Percentiles rank a stretch among this genome's conserved stretches.
Conservation (phyloP, 1,284 basidiomycete species). For the Rhizoctonia solani region DNA sequence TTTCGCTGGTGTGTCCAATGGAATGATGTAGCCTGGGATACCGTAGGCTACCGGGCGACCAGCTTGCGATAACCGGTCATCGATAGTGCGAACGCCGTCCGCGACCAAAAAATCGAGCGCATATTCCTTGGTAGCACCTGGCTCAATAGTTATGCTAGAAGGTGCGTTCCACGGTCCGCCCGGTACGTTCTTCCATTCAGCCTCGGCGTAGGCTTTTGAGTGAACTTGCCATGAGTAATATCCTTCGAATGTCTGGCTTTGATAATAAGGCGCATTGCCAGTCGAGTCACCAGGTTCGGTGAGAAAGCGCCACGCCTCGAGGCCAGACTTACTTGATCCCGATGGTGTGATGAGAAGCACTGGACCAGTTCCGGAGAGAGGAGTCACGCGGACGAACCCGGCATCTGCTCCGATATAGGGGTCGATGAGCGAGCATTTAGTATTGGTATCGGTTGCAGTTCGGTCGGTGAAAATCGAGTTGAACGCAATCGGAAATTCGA, state of each 20-base stretch:
- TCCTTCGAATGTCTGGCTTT: constrained; percentile 64
- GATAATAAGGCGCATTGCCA: constrained; percentile 53
- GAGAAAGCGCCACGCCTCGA: constrained; percentile 65
- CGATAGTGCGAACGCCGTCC: constrained; percentile 57
- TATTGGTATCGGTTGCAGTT: constrained; percentile 57
- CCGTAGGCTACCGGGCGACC: constrained; percentile 57
- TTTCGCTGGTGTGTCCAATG: constrained; percentile 56
- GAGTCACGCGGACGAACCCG: constrained; percentile 58
- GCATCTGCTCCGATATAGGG: constrained; percentile 63
- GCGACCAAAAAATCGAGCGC: constrained; percentile 58
- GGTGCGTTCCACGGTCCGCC: constrained; percentile 57
- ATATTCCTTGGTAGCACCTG: constrained; percentile 57
- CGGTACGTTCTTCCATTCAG: constrained; percentile 57
- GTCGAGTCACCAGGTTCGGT: constrained; percentile 51
- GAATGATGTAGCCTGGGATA: constrained; percentile 59
- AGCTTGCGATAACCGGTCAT: constrained; percentile 51
- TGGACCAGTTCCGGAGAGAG: constrained; percentile 58
- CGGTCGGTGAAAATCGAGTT: constrained; percentile 64
- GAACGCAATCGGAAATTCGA: constrained; percentile 60
- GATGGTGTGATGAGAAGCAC: constrained; percentile 58
- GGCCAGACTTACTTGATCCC: constrained; percentile 50
- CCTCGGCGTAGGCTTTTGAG: constrained; percentile 60
- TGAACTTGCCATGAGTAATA: constrained; percentile 66
- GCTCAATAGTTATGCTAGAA: constrained; percentile 55
- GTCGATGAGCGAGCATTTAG: constrained; percentile 59